Evolutionary conservation across 1,284 basidiomycete species (phyloP), one percentile per base, ranked within the genome.

Genomic region (Fomitopsis schrenkii): DNA sequence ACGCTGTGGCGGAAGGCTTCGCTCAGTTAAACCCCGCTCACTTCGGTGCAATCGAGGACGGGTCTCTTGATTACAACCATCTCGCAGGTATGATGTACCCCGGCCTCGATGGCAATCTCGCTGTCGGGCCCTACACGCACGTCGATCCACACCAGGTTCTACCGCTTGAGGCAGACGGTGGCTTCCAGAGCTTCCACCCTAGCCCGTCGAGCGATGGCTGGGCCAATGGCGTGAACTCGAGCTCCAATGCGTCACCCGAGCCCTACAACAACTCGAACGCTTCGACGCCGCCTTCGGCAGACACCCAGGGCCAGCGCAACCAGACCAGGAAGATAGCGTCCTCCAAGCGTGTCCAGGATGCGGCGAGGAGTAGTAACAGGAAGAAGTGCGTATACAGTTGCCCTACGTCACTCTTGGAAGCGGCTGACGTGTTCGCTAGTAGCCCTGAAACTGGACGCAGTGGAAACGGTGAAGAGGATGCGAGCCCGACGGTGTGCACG

Each of bases 111-210:
- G 70, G 73, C 36, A 70, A 56, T 41, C 52, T 66, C 46, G 64
- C 74, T 4, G 66, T 76, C 55, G 66, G 68, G 58, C 66, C 85
- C 4, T 93, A 86, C 76, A 94, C 93, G 36, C 90, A 93, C 73
- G 90, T 96, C 63, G 92, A 96, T 77, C 94, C 94, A 2, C 88
- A 87, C 22, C 92, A 95, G 74, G 90, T 95, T 55, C 77, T 94
- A 58, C 81, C 86, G 9, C 76, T 76, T 53, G 81, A 81, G 19
- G 66, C 74, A 48, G 80, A 79, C 33, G 75, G 76, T 58, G 72
- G 77, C 12, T 80, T 79, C 66, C 74, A 78, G 55, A 79, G 77
- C 59, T 85, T 86, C 75, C 88, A 91, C 71, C 77, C 88, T 22
- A 93, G 90, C 70, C 91, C 90, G 7, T 89, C 88, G 28, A 92